Conservation (phyloP, 495 filamentous ascomycete genomes). For the Gamarada debralockiae region DNA sequence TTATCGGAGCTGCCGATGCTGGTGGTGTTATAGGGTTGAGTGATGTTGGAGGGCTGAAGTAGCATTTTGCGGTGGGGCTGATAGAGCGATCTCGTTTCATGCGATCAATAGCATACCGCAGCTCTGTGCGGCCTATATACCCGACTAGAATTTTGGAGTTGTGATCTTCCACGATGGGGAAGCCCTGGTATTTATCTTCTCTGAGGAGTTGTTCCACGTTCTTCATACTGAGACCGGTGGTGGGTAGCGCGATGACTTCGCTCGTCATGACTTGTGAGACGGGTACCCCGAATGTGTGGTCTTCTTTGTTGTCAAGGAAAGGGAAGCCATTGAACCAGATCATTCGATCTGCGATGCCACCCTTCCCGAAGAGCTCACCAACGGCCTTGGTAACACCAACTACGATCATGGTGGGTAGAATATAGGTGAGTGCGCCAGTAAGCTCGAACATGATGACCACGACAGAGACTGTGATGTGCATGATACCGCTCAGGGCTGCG, state of each 20-base stretch:
- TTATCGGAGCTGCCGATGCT: slow-evolving; percentile 23
- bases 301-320: slow-evolving; percentile 97
- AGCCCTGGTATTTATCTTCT: slow-evolving; percentile 84
- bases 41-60: slow-evolving; percentile 66
- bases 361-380: slow-evolving; percentile 85
- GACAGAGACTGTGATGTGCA: slow-evolving; percentile 95
- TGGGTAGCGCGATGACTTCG: slow-evolving; percentile 69
- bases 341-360: slow-evolving; percentile 96
- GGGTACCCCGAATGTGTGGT: slow-evolving; percentile 94
- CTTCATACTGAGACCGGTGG: slow-evolving; percentile 68
- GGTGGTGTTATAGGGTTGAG: slow-evolving; percentile 33
- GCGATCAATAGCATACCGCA: slow-evolving; percentile 88
- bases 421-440: slow-evolving; percentile 92
- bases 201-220: slow-evolving; percentile 73
- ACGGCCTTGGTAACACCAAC: slow-evolving; percentile 96
- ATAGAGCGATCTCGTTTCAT: slow-evolving; percentile 72
- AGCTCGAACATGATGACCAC: slow-evolving; percentile 99
- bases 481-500: slow-evolving; percentile 95
- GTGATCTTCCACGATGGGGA: slow-evolving; percentile 82
- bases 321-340: slow-evolving; percentile 99
- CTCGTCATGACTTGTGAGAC: slow-evolving; percentile 91
- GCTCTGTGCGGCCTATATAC: slow-evolving; percentile 92
- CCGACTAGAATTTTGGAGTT: slow-evolving; percentile 71
- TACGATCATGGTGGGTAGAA: slow-evolving; percentile 97
- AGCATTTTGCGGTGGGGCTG: slow-evolving; percentile 58